These are phyloP conservation scores for Polytolypa hystricis DNA, from an alignment of 2,329 filamentous ascomycete species.

Conservation along the genomic window DNA sequence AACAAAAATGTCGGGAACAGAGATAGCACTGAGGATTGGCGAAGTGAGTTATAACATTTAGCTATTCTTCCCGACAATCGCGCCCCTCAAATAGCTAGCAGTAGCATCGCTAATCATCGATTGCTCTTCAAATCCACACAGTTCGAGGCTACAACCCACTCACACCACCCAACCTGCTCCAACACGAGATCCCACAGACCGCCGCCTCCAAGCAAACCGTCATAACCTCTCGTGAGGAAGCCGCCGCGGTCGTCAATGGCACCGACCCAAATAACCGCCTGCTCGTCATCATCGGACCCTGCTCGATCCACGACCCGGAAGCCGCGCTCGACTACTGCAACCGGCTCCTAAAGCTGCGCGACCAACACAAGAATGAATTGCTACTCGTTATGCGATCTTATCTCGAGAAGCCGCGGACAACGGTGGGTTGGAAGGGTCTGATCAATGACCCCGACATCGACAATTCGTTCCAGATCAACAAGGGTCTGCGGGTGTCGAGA, in stretches of 20 bases:
- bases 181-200: constrained; percentile 66
- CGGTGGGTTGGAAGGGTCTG: constrained; percentile 95
- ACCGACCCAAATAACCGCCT: constrained; percentile 46
- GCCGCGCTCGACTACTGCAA: constrained; percentile 90
- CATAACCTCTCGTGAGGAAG: constrained; percentile 48
- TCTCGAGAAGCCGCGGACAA: constrained; percentile 96
- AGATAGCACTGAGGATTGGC: constrained; percentile 65
- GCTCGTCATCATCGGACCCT: constrained; percentile 81
- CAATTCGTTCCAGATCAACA: constrained; percentile 98
- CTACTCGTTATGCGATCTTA: constrained; percentile 97
- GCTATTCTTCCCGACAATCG: too few relatives aligned
- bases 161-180: constrained; percentile 84
- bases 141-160: constrained; percentile 87
- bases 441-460: constrained; percentile 99
- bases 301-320: constrained; percentile 90
- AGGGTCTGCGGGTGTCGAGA: constrained; percentile 74
- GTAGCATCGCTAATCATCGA: not conserved
- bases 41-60: too few relatives aligned
- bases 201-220: constrained; percentile 41
- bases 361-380: constrained; percentile 80
- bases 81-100: not conserved
- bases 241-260: constrained; percentile 51
- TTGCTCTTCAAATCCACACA: too few relatives aligned
- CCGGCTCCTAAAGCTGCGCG: constrained; percentile 64
- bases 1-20: constrained; percentile 71